Base-by-base conservation (phyloP, 441 rosid species). In the Biscutella laevigata region DNA sequence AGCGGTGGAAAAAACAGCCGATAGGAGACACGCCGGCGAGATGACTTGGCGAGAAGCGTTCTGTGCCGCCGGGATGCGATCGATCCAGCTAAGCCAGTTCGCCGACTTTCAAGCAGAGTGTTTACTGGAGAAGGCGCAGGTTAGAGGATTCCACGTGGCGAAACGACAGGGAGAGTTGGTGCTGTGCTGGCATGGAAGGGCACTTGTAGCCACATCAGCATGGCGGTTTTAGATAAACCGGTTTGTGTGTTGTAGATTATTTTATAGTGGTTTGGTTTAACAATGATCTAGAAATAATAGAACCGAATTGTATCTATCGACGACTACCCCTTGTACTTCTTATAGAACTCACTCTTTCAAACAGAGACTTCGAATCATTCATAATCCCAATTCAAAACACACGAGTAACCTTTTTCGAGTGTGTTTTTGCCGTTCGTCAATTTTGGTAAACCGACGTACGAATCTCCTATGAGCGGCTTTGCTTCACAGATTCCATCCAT, bases 161-260 rank as follows among this genome's bases (percentile, higher is more conserved):
- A 92, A 78, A 78, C 84, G 81, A 6, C 84, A 81, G 13, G 80
- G 83, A 25, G 97, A 92, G 67, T 67, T 92, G 76, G 80, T 88
- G 76, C 88, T 92, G 59, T 92, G 86, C 69, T 88, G 99, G 96
- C 89, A 72, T 2, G 84, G 88, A 10, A 68, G 85, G 29, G 80
- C 86, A 14, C 73, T 92, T 0, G 77, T 84, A 35, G 77, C 95
- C 81, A 92, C 84, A 62, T 92, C 99, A 53, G 85, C 81, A 4
- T 92, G 99, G 99, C 73, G 71, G 74, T 86, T 71, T 59, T 81
- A 80, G 52, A 4, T 7, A 32, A 53, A 53, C 48, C 47, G 62
- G 22, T 11, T 3, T 22, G 13, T 57, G 28, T 19, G 9, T 38
- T 63, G 43, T 55, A 30, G 50, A n/a, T n/a, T n/a, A 20, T 17